Evolutionary conservation across 345 rosid genomes (phyloP).

Genomic region (Gossypium thurberi): DNA sequence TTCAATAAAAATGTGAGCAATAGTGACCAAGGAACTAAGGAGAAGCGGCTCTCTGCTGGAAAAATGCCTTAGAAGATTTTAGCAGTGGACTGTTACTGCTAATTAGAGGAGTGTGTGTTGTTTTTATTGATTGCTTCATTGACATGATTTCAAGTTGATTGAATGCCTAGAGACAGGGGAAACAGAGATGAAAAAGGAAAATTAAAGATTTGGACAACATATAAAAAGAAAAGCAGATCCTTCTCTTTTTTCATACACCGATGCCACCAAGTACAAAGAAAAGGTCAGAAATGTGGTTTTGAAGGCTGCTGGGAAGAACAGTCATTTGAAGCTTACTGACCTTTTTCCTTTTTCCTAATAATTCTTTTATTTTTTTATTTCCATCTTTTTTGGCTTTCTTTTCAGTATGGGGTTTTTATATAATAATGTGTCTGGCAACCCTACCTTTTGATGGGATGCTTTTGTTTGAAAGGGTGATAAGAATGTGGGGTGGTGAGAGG

Average conservation of each 20-base stretch:
- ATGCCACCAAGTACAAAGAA: background rate
- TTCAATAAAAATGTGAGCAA: conserved; percentile 19
- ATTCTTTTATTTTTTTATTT: background rate
- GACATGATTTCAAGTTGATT: conserved; percentile 13
- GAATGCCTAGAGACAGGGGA: conserved; percentile 12
- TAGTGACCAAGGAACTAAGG: too few relatives aligned
- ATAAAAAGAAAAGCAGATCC: conserved; percentile 17
- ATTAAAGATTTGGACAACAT: conserved; percentile 16
- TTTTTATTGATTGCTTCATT: background rate
- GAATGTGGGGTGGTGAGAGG: conserved; percentile 2
- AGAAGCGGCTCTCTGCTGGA: background rate
- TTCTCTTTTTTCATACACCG: background rate
- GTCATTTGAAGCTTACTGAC: conserved; percentile 11
- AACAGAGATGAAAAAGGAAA: background rate
- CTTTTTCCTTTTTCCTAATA: background rate
- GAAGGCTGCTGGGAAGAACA: conserved; percentile 16
- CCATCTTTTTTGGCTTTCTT: conserved; percentile 15
- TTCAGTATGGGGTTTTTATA: conserved; percentile 15
- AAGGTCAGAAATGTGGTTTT: conserved; percentile 13
- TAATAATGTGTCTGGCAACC: conserved; percentile 23
- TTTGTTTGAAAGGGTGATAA: conserved; percentile 20
- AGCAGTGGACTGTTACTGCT: background rate
- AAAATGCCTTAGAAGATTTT: background rate
- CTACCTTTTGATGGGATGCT: conserved; percentile 35
- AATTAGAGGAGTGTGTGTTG: conserved; percentile 3